phyloP scores from a whole-genome alignment of 1,284 basidiomycete genomes.

The Singerocomus rubriflavus region DNA sequence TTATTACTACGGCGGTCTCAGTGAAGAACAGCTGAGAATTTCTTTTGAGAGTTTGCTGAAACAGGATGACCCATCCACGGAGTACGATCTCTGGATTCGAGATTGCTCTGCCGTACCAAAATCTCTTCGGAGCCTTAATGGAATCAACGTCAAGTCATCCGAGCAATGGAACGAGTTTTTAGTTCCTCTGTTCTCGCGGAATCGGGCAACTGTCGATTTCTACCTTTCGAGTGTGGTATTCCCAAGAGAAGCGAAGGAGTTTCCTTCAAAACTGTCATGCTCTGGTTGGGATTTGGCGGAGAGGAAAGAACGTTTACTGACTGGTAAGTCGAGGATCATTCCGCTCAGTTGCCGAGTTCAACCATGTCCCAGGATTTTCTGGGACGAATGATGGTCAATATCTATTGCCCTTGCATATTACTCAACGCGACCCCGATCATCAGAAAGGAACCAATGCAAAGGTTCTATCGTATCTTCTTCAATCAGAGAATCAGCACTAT shows the following conservation, averaged over 20 bases:
- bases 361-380: conserved; percentile 1
- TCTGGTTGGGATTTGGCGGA: conserved; percentile 53
- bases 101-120: conserved; percentile 21
- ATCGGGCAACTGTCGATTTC: conserved; percentile 44
- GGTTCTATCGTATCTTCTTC: conserved; percentile 43
- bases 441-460: conserved; percentile 23
- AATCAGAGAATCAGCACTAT: conserved; percentile 41
- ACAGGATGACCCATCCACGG: conserved; percentile 40
- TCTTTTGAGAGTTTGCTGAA: conserved; percentile 40
- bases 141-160: conserved; percentile 40
- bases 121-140: conserved; percentile 30
- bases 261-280: conserved; percentile 41
- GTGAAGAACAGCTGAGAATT: conserved; percentile 33
- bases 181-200: conserved; percentile 36
- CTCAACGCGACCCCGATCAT: conserved; percentile 2
- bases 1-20: conserved; percentile 36
- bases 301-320: background rate
- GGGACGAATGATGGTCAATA: conserved; percentile 4
- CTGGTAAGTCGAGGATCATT: background rate
- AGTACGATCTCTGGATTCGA: conserved; percentile 43
- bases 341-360: background rate
- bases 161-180: conserved; percentile 32
- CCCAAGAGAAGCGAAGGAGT: conserved; percentile 38
- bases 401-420: conserved; percentile 3
- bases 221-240: conserved; percentile 35